phyloP scores from a whole-genome alignment of 495 filamentous ascomycete species.

The Tuber calosporum region DNA sequence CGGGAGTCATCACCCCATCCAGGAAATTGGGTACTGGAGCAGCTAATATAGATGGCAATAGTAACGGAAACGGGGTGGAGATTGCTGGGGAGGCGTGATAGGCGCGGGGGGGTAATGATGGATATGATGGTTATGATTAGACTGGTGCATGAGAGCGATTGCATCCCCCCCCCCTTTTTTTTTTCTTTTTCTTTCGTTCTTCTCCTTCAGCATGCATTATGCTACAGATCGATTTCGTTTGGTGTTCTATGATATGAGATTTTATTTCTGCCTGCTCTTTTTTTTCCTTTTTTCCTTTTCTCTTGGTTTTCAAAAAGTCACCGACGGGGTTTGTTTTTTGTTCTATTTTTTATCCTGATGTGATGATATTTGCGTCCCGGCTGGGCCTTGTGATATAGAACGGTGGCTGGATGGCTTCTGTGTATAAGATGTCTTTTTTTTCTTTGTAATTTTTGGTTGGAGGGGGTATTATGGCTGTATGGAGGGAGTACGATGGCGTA shows the following conservation, averaged over 20 bases:
- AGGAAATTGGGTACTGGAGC: constrained; percentile 41
- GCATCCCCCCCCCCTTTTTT: neutral
- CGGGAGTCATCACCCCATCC: constrained; percentile 77
- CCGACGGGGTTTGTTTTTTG: constrained; percentile 1
- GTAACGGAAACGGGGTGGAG: constrained; percentile 19
- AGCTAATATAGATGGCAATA: neutral
- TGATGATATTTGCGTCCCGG: neutral
- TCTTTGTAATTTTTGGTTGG: neutral
- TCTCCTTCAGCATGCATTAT: neutral
- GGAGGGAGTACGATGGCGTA: neutral
- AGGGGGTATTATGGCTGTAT: neutral
- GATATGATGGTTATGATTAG: neutral
- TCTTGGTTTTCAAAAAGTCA: neutral
- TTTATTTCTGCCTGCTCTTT: neutral
- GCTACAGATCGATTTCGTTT: neutral
- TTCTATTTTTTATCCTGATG: neutral
- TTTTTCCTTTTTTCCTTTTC: neutral
- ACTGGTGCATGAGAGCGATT: neutral
- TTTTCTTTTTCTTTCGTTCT: neutral
- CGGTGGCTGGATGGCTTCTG: neutral
- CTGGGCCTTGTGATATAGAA: neutral
- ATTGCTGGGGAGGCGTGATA: constrained; percentile 29
- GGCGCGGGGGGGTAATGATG: neutral
- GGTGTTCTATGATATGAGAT: neutral
- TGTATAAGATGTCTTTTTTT: neutral